Evolutionary conservation across 2,329 filamentous ascomycete genomes (phyloP).

Genomic region (Aureobasidium leucospermi): DNA sequence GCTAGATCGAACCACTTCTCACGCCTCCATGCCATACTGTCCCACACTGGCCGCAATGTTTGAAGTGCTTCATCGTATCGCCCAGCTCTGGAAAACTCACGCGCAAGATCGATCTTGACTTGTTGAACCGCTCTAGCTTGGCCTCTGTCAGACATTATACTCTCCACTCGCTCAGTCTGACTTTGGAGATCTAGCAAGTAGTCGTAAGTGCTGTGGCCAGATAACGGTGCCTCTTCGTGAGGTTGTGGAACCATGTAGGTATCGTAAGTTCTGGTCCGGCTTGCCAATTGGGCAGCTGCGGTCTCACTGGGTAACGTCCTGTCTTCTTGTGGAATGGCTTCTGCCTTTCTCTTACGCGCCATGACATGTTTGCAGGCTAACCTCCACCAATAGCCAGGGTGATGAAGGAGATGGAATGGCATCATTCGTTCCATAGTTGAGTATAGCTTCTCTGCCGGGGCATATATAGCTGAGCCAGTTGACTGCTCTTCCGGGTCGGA

Average conservation of each 20-base stretch:
- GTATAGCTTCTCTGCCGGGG: slow-evolving; percentile 45
- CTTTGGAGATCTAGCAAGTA: slow-evolving; percentile 45
- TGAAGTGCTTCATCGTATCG: slow-evolving; percentile 45
- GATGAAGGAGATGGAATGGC: slow-evolving; percentile 54
- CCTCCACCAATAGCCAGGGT: slow-evolving; percentile 56
- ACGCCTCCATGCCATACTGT: slow-evolving; percentile 49
- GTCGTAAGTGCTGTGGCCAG: slow-evolving; percentile 40
- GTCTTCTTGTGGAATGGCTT: slow-evolving; percentile 54
- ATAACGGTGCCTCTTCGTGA: slow-evolving; percentile 45
- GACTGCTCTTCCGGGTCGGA: slow-evolving; percentile 17
- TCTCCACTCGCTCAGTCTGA: slow-evolving; percentile 37
- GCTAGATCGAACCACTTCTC: slow-evolving; percentile 55
- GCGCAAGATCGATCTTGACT: slow-evolving; percentile 47
- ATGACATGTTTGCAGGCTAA: slow-evolving; percentile 46
- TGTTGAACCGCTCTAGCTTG: slow-evolving; percentile 50
- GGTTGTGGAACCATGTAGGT: slow-evolving; percentile 54
- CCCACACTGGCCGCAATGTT: slow-evolving; percentile 48
- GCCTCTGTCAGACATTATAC: slow-evolving; percentile 44
- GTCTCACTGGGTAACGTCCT: slow-evolving; percentile 48
- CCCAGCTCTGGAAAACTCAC: slow-evolving; percentile 44
- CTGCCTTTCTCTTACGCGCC: slow-evolving; percentile 43
- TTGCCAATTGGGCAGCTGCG: slow-evolving; percentile 48
- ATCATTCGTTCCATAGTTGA: slow-evolving; percentile 42
- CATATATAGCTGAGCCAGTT: slow-evolving; percentile 30
- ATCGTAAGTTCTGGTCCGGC: slow-evolving; percentile 49